Evolutionary conservation across 169 alveolate genomes (phyloP), one percentile per base, ranked within the genome.

Genomic region (Plasmodium falciparum): DNA sequence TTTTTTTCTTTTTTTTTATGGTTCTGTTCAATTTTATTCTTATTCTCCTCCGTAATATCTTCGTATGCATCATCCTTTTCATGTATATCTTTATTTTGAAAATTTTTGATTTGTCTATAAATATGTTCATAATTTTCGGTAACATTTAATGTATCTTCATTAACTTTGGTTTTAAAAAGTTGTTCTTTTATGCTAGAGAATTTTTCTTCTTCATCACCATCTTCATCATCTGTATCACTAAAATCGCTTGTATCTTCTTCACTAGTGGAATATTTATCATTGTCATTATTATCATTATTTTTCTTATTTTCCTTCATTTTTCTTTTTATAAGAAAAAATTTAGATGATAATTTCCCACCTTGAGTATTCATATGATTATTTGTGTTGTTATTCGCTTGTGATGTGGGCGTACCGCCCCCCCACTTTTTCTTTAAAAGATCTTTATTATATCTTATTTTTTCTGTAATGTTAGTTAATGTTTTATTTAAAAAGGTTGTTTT

Each of bases 381-480:
- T 0, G 7, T 33, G 9, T 33, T 33, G 45, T 1, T 29, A 39
- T 29, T 39, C 9, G 7, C 11, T 29, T 39, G 58, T 0, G n/a
- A 6, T 13, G 12, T 29, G 2, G 11, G 26, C 0, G 59, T 74
- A 39, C n/a, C n/a, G n/a, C 59, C 62, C 9, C 29, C 33, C 78
- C 78, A 49, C 15, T 78, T 67, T 11, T 78, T 78, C 26, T 58
- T 78, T 49, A 78, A 43, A 1, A 61, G 20, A 33, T 65, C 71
- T 78, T 78, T 78, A 61, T 74, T 74, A 33, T 39, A 22, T 29
- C 47, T 74, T 17, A 74, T 39, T 65, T 74, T 74, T 74, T 54
- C 88, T n/a, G 73, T 74, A 17, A 74, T 59, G 20, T 43, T 67
- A 52, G 29, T 78, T 33, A 65, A 59, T 29, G 63, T 49, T 78